Base-by-base conservation (phyloP, 495 filamentous ascomycete genomes). In the Tetracladium marchalianum region DNA sequence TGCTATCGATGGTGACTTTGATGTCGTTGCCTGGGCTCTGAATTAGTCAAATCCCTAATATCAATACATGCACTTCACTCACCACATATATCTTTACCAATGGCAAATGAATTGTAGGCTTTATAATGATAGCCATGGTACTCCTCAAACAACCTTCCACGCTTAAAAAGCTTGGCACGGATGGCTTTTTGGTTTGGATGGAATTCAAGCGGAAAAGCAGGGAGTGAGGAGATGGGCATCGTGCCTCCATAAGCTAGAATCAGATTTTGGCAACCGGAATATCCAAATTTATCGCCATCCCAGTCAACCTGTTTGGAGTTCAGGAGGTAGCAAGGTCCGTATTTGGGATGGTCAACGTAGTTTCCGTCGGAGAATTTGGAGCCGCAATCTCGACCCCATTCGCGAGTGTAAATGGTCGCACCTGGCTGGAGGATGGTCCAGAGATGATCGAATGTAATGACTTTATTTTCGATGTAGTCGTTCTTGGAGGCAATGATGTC, bases 121-220 rank as follows among this genome's bases (percentile, higher is more conserved):
- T 84, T 85, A 64, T 92, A 93, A 54, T 90, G 84, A 74, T 88
- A 86, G n/a, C 89, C 88, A 43, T 78, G 69, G 35, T 90, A 66
- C 0, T 69, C 56, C 2, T 90, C 81, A 56, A 94, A 95, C 47
- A 82, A 81, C 68, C 82, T 87, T 34, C 89, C 89, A 7, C 89
- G 84, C 49, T 87, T 82, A 46, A 93, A 72, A 10, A 95, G 73
- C 41, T 78, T 69, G 46, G 72, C 61, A 18, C 59, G 64, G 40
- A 94, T 50, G 11, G 69, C 71, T 24, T 79, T 74, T 22, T 81
- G 64, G 47, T 90, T 78, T 52, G 82, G 82, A 63, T 92, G 85
- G 59, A 86, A 90, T 43, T 84, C 71, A 8, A 94, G 64, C 1
- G 89, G 89, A 59, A 85, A 95, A 46, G 76, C 80, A 5, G 22